A percentile compares a stretch with the other conserved stretches of the same genome.
Evolutionary conservation across 1,139 yeast genomes (phyloP).

Genomic region (Casaregolazyma lundiana): DNA sequence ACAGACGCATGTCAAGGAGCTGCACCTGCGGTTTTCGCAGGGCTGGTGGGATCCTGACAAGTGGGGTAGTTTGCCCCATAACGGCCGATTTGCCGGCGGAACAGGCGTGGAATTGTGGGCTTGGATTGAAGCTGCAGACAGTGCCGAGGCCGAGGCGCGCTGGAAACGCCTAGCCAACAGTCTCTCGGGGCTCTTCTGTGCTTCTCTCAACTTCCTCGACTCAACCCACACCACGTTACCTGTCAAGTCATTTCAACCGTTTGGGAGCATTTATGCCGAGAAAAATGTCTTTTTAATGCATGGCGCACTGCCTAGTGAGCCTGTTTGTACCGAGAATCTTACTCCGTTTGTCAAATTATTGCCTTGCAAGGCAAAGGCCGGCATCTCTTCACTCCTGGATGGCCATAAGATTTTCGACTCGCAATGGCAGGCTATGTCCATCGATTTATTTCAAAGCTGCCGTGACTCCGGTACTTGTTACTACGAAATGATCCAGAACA

Average conservation of each 20-base stretch:
- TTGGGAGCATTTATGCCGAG: constrained; percentile 11
- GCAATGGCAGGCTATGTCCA: constrained; percentile 90
- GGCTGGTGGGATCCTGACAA: constrained; percentile 93
- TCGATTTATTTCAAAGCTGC: constrained; percentile 67
- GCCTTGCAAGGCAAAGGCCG: constrained; percentile 92
- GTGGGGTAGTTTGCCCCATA: constrained; percentile 79
- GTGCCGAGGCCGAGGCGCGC: constrained; percentile 49
- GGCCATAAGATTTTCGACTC: constrained; percentile 97
- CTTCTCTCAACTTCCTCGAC: constrained; percentile 86
- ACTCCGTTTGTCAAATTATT: constrained; percentile 88
- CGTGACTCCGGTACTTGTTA: constrained; percentile 39
- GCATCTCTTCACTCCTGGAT: constrained; percentile 77
- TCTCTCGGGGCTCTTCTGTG: constrained; percentile 90
- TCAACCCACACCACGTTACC: constrained; percentile 76
- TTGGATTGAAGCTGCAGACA: constrained; percentile 58
- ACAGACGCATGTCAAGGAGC: constrained; percentile 61
- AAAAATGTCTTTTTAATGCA: constrained; percentile 51
- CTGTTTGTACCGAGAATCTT: constrained; percentile 93
- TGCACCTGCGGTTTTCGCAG: constrained; percentile 82
- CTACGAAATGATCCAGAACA: constrained; percentile 60
- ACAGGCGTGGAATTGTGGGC: constrained; percentile 97
- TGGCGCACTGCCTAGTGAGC: constrained; percentile 92
- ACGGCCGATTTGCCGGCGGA: constrained; percentile 79
- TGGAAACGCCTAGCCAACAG: constrained; percentile 76
- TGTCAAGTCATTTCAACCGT: constrained; percentile 41